Evolutionary conservation across 2,329 filamentous ascomycete genomes (phyloP).

Genomic region (Leptographium wingfieldii): DNA sequence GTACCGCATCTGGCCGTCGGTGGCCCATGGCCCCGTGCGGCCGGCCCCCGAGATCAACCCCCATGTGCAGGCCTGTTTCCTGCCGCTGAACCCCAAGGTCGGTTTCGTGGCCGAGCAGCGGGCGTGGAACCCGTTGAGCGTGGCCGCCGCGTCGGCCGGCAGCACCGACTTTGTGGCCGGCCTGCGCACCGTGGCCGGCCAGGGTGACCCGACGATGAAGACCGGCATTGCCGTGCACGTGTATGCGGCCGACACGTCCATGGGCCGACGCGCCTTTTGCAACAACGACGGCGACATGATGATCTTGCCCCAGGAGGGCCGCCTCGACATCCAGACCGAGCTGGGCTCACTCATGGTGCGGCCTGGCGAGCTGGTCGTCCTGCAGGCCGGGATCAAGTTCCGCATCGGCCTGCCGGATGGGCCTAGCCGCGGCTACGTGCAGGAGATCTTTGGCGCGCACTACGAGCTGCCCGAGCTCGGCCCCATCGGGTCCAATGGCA

Average conservation of each 20-base stretch:
- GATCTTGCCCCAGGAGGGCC: constrained; percentile 52
- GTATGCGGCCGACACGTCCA: constrained; percentile 32
- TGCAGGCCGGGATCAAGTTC: constrained; percentile 53
- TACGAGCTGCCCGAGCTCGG: constrained; percentile 56
- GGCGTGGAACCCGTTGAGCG: constrained; percentile 30
- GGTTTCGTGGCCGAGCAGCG: constrained; percentile 24
- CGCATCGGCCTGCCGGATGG: constrained; percentile 37
- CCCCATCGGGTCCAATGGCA: constrained; percentile 50
- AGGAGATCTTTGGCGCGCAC: constrained; percentile 52
- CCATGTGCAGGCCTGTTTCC: constrained; percentile 29
- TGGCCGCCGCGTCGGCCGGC: constrained; percentile 6
- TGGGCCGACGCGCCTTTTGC: constrained; percentile 34
- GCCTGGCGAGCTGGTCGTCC: constrained; percentile 54
- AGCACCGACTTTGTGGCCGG: constrained; percentile 30
- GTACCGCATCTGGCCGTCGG: constrained; percentile 21
- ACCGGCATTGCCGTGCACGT: constrained; percentile 37
- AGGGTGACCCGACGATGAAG: constrained; percentile 34
- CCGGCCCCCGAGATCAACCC: background rate
- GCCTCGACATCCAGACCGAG: constrained; percentile 56
- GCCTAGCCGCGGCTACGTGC: constrained; percentile 40
- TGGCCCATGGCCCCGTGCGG: constrained; percentile 16
- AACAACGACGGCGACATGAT: constrained; percentile 55
- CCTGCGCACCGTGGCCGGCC: constrained; percentile 34
- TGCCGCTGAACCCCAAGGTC: constrained; percentile 31
- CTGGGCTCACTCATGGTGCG: constrained; percentile 44